A percentile compares a stretch with the other conserved stretches of the same genome.
These are phyloP conservation scores for Pilobolus umbonatus DNA, from an alignment of 192 early-diverging fungal species.

Conservation along the genomic window DNA sequence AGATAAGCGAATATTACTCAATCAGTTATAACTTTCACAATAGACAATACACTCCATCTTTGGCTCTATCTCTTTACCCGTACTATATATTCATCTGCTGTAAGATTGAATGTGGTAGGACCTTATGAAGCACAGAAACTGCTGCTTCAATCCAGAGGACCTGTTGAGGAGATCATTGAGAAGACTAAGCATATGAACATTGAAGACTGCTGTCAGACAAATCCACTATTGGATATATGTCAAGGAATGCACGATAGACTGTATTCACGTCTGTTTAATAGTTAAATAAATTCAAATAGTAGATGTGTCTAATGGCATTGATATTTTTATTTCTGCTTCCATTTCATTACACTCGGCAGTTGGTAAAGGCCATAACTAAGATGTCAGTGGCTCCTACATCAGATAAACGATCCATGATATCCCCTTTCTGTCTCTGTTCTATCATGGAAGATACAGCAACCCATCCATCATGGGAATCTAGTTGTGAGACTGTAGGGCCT, in stretches of 20 bases:
- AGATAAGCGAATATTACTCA: too few species aligned
- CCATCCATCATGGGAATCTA: conserved; percentile 80
- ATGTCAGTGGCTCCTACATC: conserved; percentile 89
- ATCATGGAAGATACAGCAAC: conserved; percentile 92
- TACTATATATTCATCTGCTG: conserved; percentile 79
- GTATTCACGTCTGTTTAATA: conserved; percentile 75
- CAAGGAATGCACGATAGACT: conserved; percentile 76
- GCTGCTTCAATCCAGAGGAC: conserved; percentile 53
- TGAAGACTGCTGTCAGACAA: conserved; percentile 59
- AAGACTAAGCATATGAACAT: conserved; percentile 45
- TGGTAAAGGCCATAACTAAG: conserved; percentile 73
- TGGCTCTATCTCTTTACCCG: conserved; percentile 85
- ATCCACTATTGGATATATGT: conserved; percentile 66
- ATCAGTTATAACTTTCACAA: too few species aligned
- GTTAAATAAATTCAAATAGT: conserved; percentile 35
- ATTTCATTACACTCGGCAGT: conserved; percentile 62
- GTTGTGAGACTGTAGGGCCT: conserved; percentile 80
- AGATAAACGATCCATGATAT: conserved; percentile 88
- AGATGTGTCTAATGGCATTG: not conserved
- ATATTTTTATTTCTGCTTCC: not conserved
- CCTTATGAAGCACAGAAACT: conserved; percentile 83
- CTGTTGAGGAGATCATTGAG: conserved; percentile 42
- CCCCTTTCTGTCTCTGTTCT: conserved; percentile 64
- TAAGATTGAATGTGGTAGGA: conserved; percentile 85
- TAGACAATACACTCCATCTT: conserved; percentile 67